Conservation (phyloP, 352 stramenopile genomes). For the Globisporangium viniferum region DNA sequence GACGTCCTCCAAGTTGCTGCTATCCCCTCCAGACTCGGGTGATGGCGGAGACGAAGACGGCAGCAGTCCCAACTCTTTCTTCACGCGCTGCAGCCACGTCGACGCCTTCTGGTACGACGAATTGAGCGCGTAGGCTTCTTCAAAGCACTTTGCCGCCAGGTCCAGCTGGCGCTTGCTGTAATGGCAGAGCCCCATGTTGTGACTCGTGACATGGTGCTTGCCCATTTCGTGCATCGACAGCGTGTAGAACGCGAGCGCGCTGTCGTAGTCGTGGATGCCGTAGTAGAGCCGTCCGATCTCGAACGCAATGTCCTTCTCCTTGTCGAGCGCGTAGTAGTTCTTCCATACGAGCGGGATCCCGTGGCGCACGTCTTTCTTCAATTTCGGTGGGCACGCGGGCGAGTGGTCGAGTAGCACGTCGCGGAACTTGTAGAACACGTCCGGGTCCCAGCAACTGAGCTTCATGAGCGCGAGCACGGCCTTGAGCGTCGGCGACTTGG, state of each 20-base stretch:
- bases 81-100: constrained; percentile 80
- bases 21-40: not conserved
- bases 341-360: constrained; percentile 86
- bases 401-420: constrained; percentile 89
- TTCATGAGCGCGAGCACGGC: constrained; percentile 89
- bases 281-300: constrained; percentile 92
- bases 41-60: not conserved
- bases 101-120: constrained; percentile 72
- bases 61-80: constrained; percentile 41
- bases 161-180: constrained; percentile 86
- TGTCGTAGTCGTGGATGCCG: constrained; percentile 89
- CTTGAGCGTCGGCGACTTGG: constrained; percentile 77
- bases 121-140: constrained; percentile 68
- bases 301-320: constrained; percentile 91
- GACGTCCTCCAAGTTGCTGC: not conserved
- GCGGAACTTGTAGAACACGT: constrained; percentile 96
- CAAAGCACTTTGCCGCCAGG: constrained; percentile 61
- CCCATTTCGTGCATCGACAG: constrained; percentile 86
- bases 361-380: constrained; percentile 80
- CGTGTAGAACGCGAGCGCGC: constrained; percentile 88
- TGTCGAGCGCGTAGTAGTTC: constrained; percentile 93
- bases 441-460: constrained; percentile 90
- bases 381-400: constrained; percentile 49
- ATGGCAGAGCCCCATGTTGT: constrained; percentile 95
- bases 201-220: constrained; percentile 94